A percentile compares a stretch with the other conserved stretches of the same genome.
These are phyloP conservation scores for Tuber magnatum DNA, from an alignment of 495 filamentous ascomycete species.

Conservation along the genomic window DNA sequence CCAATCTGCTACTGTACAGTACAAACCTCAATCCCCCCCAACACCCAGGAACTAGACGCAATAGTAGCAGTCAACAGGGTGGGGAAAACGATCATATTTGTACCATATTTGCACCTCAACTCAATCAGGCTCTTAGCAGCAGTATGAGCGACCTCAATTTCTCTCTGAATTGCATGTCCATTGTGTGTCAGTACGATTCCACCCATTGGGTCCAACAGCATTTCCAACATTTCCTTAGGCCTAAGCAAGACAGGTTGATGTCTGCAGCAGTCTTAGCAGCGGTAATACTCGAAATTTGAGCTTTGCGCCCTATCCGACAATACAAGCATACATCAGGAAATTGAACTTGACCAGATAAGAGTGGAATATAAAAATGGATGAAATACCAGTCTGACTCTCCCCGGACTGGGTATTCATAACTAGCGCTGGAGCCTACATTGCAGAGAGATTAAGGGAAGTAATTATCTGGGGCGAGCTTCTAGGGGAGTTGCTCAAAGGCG, in stretches of 20 bases:
- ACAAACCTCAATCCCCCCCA: neutral
- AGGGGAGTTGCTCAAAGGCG: too few relatives aligned
- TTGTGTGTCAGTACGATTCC: slow-evolving; percentile 99
- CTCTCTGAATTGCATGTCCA: slow-evolving; percentile 94
- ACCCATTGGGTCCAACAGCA: slow-evolving; percentile 98
- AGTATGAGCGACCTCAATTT: slow-evolving; percentile 97
- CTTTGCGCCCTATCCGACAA: slow-evolving; percentile 66
- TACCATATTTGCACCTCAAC: slow-evolving; percentile 87
- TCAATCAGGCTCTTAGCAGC: slow-evolving; percentile 99
- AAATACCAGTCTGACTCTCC: too few relatives aligned
- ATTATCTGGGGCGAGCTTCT: too few relatives aligned
- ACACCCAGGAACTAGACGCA: neutral
- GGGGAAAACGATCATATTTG: slow-evolving; percentile 47
- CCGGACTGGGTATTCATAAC: too few relatives aligned
- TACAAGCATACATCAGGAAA: slow-evolving; percentile 63
- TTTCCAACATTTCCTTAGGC: slow-evolving; percentile 99
- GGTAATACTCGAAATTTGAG: slow-evolving; percentile 96
- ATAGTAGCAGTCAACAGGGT: slow-evolving; percentile 7
- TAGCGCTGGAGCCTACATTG: too few relatives aligned
- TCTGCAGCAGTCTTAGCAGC: slow-evolving; percentile 98
- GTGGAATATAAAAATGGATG: slow-evolving; percentile 20
- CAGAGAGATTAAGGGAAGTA: too few relatives aligned
- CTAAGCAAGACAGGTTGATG: slow-evolving; percentile 96
- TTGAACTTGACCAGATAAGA: slow-evolving; percentile 47
- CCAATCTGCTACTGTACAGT: neutral